Evolutionary conservation across 495 filamentous ascomycete species (phyloP), one percentile per base, ranked within the genome.

Genomic region (Talaromyces proteolyticus): DNA sequence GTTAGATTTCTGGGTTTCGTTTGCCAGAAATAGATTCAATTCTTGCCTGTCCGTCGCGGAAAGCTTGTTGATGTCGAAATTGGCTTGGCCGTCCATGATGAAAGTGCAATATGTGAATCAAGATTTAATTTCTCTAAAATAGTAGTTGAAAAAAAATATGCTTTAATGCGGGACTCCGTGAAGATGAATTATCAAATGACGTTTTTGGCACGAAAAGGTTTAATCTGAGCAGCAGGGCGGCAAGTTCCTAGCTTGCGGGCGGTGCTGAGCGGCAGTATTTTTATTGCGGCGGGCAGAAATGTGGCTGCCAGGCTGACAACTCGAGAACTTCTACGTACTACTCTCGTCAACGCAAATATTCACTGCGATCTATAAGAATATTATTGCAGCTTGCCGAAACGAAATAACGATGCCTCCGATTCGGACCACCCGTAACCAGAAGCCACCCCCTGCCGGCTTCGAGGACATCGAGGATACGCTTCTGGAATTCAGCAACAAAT

Each of bases 401-500:
- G 40, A 43, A 44, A 44, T 11, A 46, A 78, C 39, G 21, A 96
- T 99, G 93, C 92, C 93, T 49, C 85, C 91, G 5, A 82, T 95
- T 49, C 84, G 93, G 58, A 78, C 71, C 26, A 74, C 82, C 37
- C 82, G 84, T 53, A 87, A 84, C 66, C 84, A 87, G 64, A 97
- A 96, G 74, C 80, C 93, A 51, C 93, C 93, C 37, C 93, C 93
- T 36, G 90, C 86, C 16, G 93, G 93, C 62, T 99, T 97, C 78
- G 85, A 87, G 54, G 93, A 97, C 63, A 87, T 98, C 61, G 91
- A 97, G 69, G 91, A 96, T 66, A 95, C 92, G 51, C 84, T 98
- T 22, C 81, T 97, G 19, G 87, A 96, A 56, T 98, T 97, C 70
- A 76, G 76, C 67, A 96, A 96, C 75, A 95, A 95, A 73, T 96